Evolutionary conservation across 805 yeast species (phyloP).

Genomic region (Saccharomycopsis synnaedendra): DNA sequence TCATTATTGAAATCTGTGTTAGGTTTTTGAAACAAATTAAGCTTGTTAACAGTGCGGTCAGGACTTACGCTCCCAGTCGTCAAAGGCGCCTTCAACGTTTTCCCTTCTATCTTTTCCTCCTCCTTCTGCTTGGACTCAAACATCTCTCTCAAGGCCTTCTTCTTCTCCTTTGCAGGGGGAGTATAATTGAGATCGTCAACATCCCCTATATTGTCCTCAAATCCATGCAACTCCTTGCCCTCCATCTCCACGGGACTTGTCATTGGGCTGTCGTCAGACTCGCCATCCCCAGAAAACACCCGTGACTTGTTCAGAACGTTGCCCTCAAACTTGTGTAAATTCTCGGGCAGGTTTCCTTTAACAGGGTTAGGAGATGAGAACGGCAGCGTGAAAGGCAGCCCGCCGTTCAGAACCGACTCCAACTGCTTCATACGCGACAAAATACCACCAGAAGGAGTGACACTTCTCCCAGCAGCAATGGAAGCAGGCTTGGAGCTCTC

Average conservation of each 20-base stretch:
- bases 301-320: neutral
- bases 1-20: neutral
- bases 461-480: neutral
- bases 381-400: conserved; percentile 5
- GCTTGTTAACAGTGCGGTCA: neutral
- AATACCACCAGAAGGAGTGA: conserved; percentile 17
- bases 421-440: conserved; percentile 23
- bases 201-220: neutral
- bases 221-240: neutral
- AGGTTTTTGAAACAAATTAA: conserved; percentile 2
- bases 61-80: neutral
- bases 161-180: no score
- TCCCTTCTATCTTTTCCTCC: neutral
- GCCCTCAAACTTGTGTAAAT: no score
- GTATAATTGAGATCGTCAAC: neutral
- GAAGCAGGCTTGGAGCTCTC: neutral
- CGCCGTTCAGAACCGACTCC: conserved; percentile 19
- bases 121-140: neutral
- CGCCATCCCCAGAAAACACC: neutral
- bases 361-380: conserved; percentile 5
- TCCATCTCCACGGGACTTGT: neutral
- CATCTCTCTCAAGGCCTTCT: no score
- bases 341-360: neutral
- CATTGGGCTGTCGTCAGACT: neutral
- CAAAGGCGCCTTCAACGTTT: no score